Percentiles rank a stretch among this genome's conserved stretches.
These are phyloP conservation scores for Candida peoriensis DNA, from an alignment of 805 yeast genomes.

Conservation along the genomic window DNA sequence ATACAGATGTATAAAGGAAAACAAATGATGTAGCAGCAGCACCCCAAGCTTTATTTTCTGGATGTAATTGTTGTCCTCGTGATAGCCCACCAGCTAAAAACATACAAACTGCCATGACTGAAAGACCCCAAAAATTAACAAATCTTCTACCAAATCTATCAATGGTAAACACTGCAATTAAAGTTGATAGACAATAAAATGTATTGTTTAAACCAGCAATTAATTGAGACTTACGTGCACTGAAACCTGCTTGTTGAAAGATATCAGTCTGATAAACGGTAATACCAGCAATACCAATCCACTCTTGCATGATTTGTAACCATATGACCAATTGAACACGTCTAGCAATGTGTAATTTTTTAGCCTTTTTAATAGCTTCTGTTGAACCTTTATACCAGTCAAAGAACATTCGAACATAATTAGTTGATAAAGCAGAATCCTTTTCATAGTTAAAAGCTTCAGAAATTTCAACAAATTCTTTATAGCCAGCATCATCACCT, in stretches of 20 bases:
- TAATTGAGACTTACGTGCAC: conserved; percentile 2
- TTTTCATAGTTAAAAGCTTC: conserved; percentile 2
- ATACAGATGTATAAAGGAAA: conserved; percentile 1
- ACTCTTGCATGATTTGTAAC: conserved; percentile 4
- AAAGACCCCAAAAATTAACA: conserved; percentile 1
- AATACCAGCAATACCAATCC: conserved; percentile 3
- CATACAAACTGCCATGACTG: conserved; percentile 1
- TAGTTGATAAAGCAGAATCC: conserved; percentile 1
- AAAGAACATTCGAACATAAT: conserved; percentile 2
- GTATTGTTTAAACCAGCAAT: conserved; percentile 2
- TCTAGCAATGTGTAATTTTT: conserved; percentile 3
- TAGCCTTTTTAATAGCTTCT: conserved; percentile 1
- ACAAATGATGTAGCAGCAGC: conserved; percentile 4
- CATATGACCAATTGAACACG: conserved; percentile 1
- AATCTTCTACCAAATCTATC: conserved; percentile 4
- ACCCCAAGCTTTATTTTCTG: conserved; percentile 2
- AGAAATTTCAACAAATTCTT: conserved; percentile 1
- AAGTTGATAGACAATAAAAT: conserved; percentile 1
- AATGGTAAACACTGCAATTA: conserved; percentile 1
- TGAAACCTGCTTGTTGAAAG: conserved; percentile 1
- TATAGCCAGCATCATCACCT: neutral
- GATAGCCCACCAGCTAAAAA: conserved; percentile 4
- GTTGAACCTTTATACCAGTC: conserved; percentile 2
- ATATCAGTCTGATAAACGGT: conserved; percentile 1
- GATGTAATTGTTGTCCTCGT: conserved; percentile 1